A percentile compares a stretch with the other conserved stretches of the same genome.
Conservation (phyloP, 2,329 filamentous ascomycete species). For the Penicillium frequentans region DNA sequence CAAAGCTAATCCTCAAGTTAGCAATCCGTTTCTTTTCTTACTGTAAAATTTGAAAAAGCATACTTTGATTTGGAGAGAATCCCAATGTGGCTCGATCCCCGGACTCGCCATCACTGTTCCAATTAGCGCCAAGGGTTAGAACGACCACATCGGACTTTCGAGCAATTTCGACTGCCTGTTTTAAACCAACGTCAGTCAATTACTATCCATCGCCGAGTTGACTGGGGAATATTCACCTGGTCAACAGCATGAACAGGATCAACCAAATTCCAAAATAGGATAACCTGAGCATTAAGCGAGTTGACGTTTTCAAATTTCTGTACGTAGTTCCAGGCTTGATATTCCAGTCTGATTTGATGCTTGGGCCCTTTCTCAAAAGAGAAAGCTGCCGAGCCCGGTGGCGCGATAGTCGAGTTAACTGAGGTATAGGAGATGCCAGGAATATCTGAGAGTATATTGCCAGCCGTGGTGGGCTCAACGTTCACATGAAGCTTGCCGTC, state of each 20-base stretch:
- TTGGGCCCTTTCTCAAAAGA: constrained; percentile 35
- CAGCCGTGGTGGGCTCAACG: constrained; percentile 24
- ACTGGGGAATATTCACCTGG: background rate
- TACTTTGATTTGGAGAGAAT: constrained; percentile 39
- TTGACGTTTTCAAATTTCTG: constrained; percentile 37
- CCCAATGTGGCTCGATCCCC: constrained; percentile 43
- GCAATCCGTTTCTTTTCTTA: background rate
- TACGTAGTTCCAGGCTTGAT: constrained; percentile 44
- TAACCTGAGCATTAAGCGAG: constrained; percentile 44
- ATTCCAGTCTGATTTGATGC: constrained; percentile 44
- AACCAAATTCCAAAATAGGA: constrained; percentile 50
- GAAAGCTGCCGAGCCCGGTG: constrained; percentile 39
- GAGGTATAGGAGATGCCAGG: constrained; percentile 38
- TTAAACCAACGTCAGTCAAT: background rate
- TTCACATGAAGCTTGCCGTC: constrained; percentile 25
- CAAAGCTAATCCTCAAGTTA: constrained; percentile 9
- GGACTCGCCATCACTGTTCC: constrained; percentile 48
- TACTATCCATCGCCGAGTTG: background rate
- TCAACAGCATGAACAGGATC: constrained; percentile 31
- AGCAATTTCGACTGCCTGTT: constrained; percentile 38
- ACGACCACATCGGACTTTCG: constrained; percentile 40
- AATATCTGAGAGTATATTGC: constrained; percentile 45
- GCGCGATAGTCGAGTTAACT: constrained; percentile 38
- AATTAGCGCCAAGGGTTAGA: constrained; percentile 44
- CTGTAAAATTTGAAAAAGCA: background rate